Evolutionary conservation across 192 early-diverging fungal species (phyloP).

Genomic region (Lobosporangium transversale): DNA sequence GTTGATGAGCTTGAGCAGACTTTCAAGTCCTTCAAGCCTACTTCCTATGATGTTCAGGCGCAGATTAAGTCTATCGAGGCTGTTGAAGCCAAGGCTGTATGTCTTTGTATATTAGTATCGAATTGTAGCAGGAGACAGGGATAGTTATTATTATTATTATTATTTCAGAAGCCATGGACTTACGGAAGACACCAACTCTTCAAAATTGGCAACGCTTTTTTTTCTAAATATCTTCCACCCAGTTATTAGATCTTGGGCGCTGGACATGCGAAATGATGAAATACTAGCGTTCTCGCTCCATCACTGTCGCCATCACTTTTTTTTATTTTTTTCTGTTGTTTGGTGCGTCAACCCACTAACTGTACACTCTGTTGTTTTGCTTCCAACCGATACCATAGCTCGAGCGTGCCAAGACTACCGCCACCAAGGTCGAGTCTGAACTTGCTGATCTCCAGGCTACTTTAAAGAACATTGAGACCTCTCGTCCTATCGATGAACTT

Average conservation of each 20-base stretch:
- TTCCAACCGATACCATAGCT: slow-evolving; percentile 68
- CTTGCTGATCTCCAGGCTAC: slow-evolving; percentile 88
- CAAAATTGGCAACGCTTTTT: too few species aligned
- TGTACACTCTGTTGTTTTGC: too few species aligned
- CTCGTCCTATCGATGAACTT: slow-evolving; percentile 93
- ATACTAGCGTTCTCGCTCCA: background rate
- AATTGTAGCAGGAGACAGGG: too few species aligned
- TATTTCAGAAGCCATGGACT: too few species aligned
- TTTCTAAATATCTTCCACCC: too few species aligned
- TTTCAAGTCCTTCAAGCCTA: slow-evolving; percentile 80
- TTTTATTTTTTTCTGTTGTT: too few species aligned
- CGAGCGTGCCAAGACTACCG: slow-evolving; percentile 84
- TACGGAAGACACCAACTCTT: too few species aligned
- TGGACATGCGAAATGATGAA: too few species aligned
- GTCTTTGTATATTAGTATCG: slow-evolving; percentile 18
- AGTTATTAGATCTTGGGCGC: too few species aligned
- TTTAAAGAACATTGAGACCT: slow-evolving; percentile 91
- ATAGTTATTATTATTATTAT: too few species aligned
- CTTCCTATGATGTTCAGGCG: slow-evolving; percentile 82
- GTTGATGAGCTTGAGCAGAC: slow-evolving; percentile 92
- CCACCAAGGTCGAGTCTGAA: slow-evolving; percentile 85
- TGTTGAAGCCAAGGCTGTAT: slow-evolving; percentile 82
- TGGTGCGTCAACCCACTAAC: too few species aligned
- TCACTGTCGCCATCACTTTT: background rate
- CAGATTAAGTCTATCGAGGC: slow-evolving; percentile 86